Evolutionary conservation across 345 rosid species (phyloP).

Genomic region (Heritiera littoralis): DNA sequence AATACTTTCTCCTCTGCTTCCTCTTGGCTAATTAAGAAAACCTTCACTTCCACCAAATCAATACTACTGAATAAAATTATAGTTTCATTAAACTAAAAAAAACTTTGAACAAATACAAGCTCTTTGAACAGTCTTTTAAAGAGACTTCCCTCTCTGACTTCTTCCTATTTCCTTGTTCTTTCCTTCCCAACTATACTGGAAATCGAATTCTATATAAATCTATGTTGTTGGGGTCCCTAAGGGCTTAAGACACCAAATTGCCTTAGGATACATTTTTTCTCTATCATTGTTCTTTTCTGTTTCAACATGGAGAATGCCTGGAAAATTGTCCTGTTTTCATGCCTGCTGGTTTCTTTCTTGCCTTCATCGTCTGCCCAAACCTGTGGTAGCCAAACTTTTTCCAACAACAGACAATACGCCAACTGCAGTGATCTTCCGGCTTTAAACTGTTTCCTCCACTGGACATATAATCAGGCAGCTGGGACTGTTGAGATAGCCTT

Average conservation of each 20-base stretch:
- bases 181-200: not conserved
- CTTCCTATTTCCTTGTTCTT: not conserved
- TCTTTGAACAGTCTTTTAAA: not conserved
- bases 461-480: conserved; percentile 47
- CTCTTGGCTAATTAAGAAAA: not conserved
- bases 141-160: not conserved
- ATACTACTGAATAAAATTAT: not conserved
- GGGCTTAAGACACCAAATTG: not conserved
- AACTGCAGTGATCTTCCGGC: conserved; percentile 46
- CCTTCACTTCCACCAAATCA: not conserved
- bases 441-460: conserved; percentile 63
- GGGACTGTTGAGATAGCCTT: conserved; percentile 57
- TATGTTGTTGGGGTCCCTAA: not conserved
- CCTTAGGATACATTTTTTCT: not conserved
- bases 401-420: conserved; percentile 28
- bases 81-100: not conserved
- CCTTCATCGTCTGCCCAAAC: conserved; percentile 35
- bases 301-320: conserved; percentile 24
- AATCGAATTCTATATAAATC: conserved; percentile 3
- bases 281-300: too few relatives aligned
- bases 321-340: conserved; percentile 15
- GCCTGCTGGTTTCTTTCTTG: conserved; percentile 22
- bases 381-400: conserved; percentile 43
- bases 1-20: not conserved
- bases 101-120: conserved; percentile 7